phyloP scores from a whole-genome alignment of 2,329 filamentous ascomycete genomes.

The Trichoderma gracile region DNA sequence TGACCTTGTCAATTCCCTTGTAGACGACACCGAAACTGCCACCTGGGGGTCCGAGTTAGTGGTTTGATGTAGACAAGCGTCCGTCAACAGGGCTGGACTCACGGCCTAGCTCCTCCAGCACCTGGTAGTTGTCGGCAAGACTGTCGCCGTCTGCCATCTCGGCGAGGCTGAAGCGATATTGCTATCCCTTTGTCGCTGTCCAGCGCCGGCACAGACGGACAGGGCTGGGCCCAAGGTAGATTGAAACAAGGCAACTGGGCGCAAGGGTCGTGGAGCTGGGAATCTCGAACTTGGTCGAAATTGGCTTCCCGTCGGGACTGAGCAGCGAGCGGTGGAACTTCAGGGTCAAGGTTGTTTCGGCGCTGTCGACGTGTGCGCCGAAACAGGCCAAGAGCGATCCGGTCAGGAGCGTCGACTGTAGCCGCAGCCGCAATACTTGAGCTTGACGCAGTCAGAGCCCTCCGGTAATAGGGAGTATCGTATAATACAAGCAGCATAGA shows the following conservation, averaged over 20 bases:
- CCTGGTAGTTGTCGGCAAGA: constrained; percentile 86
- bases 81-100: constrained; percentile 44
- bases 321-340: constrained; percentile 11
- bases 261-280: constrained; percentile 2
- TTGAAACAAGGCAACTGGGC: neutral
- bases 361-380: neutral
- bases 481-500: constrained; percentile 1
- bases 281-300: neutral
- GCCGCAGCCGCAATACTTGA: neutral
- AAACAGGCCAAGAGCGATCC: constrained; percentile 17
- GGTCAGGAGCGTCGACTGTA: neutral
- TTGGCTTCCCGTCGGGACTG: constrained; percentile 3
- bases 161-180: constrained; percentile 28
- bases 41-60: constrained; percentile 51
- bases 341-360: neutral
- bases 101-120: constrained; percentile 96
- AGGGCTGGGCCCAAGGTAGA: neutral
- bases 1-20: constrained; percentile 89
- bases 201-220: neutral
- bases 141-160: constrained; percentile 58
- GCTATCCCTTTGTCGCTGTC: neutral
- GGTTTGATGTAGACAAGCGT: neutral
- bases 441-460: neutral
- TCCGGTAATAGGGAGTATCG: neutral
- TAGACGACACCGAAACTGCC: constrained; percentile 97